Base-by-base conservation (phyloP, 108 stramenopile genomes). In the Cyclotella baltica region DNA sequence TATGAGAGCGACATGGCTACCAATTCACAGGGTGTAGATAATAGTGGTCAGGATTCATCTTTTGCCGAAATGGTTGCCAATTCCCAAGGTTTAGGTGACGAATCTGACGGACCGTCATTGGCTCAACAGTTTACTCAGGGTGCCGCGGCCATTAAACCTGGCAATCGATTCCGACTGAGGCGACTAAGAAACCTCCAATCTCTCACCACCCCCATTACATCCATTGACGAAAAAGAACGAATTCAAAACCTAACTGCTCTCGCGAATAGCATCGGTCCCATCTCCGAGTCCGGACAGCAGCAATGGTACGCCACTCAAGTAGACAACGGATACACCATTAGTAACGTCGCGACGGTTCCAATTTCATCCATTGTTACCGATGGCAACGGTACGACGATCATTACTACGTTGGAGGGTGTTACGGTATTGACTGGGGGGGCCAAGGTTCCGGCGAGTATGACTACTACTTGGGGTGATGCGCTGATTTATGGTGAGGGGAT, bases 301-400 rank as follows among this genome's bases (percentile, higher is more conserved):
- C 69, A 36, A 57, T 70, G 69, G 69, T 57, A 57, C 19, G 69
- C 69, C 10, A 70, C 69, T 9, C 69, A 57, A 38, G 55, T 57
- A 40, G 55, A 70, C 27, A 25, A 40, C 34, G 10, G 27, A 0
- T 57, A 31, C 55, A 57, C 55, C 36, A 20, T 47, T 3, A 28
- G 25, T 23, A 38, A 13, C 10, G 35, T 57, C 11, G 38, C 36
- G 30, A 66, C 77, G 0, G 70, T 78, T 35, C 62, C 69, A 3
- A 71, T 78, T 19, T 40, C 77, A 0, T 63, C 70, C 22, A 56
- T 78, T 37, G 62, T 64, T 18, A 78, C 77, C 19, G 63, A 78
- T 46, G 77, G 77, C 0, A 64, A 71, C 15, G 77, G 77, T 23
- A 72, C 52, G 38, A 78, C 77, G 11, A 78, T 55, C 27, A 72